Percentiles rank a stretch among this genome's conserved stretches.
These are phyloP conservation scores for Mucor sp. DNA, from an alignment of 371 early-diverging fungal genomes.

Conservation along the genomic window DNA sequence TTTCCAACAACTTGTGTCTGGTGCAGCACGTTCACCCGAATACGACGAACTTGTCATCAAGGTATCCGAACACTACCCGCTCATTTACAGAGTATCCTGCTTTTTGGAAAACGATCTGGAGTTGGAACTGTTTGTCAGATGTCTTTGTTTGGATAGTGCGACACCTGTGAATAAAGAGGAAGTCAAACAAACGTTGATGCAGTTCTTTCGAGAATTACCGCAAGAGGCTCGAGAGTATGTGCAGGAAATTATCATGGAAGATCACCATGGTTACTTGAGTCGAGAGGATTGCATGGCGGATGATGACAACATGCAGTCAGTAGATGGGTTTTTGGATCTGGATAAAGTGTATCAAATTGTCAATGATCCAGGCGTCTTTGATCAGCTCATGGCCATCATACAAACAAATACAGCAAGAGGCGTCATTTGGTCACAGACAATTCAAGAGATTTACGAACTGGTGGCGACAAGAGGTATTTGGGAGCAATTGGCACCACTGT, in stretches of 20 bases:
- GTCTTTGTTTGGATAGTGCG: slow-evolving; percentile 18
- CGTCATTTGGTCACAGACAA: slow-evolving; percentile 15
- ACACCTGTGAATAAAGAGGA: slow-evolving; percentile 13
- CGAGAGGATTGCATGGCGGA: slow-evolving; percentile 3
- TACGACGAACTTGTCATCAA: slow-evolving; percentile 10
- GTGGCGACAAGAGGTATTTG: slow-evolving; percentile 5
- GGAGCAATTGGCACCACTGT: slow-evolving; percentile 19
- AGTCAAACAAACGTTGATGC: slow-evolving; percentile 6
- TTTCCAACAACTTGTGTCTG: slow-evolving; percentile 8
- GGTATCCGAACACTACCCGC: slow-evolving; percentile 16
- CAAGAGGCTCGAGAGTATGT: slow-evolving; percentile 15
- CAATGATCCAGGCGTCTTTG: slow-evolving; percentile 12
- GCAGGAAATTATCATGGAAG: slow-evolving; percentile 11
- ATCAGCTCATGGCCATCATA: slow-evolving; percentile 26
- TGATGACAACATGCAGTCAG: neutral
- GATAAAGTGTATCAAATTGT: slow-evolving; percentile 17
- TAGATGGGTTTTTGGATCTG: slow-evolving; percentile 18
- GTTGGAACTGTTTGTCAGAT: slow-evolving; percentile 24
- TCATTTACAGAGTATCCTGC: slow-evolving; percentile 26
- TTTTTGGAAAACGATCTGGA: slow-evolving; percentile 21
- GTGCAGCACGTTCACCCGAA: slow-evolving; percentile 11
- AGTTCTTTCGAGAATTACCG: slow-evolving; percentile 11
- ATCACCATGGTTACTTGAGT: slow-evolving; percentile 16
- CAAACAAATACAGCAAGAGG: slow-evolving; percentile 14
- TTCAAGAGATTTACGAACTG: slow-evolving; percentile 21